phyloP scores from a whole-genome alignment of 129 eudicot species.

The Artemisia tridentata region DNA sequence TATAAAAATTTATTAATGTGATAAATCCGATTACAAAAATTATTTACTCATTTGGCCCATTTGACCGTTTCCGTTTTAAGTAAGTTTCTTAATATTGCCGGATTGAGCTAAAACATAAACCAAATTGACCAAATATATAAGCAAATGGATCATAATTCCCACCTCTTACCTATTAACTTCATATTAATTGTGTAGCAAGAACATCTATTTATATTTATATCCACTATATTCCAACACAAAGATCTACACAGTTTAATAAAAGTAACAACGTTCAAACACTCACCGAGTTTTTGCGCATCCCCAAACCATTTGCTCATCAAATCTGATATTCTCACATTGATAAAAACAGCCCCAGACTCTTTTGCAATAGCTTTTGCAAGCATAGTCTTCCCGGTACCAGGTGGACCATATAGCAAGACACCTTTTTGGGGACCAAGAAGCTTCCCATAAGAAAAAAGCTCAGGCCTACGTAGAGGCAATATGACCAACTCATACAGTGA shows the following conservation, averaged over 20 bases:
- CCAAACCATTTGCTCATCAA: conserved; percentile 96
- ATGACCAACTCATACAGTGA: conserved; percentile 72
- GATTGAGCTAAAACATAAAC: background rate
- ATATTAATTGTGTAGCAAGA: background rate
- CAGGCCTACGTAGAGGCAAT: conserved; percentile 79
- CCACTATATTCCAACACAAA: conserved; percentile 10
- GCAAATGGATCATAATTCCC: background rate
- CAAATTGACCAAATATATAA: background rate
- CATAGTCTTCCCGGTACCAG: conserved; percentile 97
- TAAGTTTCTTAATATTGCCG: background rate
- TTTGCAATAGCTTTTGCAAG: conserved; percentile 96
- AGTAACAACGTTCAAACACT: conserved; percentile 23
- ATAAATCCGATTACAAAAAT: no score
- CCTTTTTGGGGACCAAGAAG: conserved; percentile 90
- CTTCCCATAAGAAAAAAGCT: conserved; percentile 79
- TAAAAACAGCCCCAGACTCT: conserved; percentile 94
- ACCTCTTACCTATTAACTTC: background rate
- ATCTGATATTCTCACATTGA: conserved; percentile 79
- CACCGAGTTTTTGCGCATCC: conserved; percentile 90
- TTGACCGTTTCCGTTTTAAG: background rate
- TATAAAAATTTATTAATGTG: no score
- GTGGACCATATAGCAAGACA: conserved; percentile 87
- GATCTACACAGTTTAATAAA: background rate
- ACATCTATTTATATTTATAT: background rate
- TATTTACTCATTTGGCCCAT: background rate